phyloP scores from a whole-genome alignment of 2,329 filamentous ascomycete species.

The Fonsecaea erecta region DNA sequence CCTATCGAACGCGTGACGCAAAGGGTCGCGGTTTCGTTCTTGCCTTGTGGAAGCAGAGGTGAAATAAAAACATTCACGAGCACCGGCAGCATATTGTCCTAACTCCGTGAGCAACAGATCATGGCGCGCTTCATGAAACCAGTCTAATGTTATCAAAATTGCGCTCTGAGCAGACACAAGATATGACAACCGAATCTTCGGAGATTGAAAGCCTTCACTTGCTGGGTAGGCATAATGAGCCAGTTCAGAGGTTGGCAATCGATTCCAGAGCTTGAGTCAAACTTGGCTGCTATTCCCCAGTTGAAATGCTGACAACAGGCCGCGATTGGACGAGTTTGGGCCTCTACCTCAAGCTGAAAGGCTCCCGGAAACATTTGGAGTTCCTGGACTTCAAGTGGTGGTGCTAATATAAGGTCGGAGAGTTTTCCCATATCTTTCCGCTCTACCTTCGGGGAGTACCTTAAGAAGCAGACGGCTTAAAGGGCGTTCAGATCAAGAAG shows the following conservation, averaged over 20 bases:
- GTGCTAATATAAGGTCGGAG: not conserved
- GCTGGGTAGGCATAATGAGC: not conserved
- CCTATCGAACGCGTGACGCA: not conserved
- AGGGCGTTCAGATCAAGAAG: not conserved
- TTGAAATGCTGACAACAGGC: not conserved
- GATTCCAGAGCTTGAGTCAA: not conserved
- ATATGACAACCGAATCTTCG: not conserved
- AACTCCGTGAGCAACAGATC: not conserved
- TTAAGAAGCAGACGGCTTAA: not conserved
- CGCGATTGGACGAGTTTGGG: not conserved
- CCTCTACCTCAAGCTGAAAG: not conserved
- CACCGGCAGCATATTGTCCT: not conserved
- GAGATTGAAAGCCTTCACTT: not conserved
- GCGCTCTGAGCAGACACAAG: not conserved
- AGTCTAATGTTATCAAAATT: not conserved
- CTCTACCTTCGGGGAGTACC: not conserved
- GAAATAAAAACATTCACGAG: not conserved
- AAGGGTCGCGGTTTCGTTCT: not conserved
- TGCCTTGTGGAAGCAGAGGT: not conserved
- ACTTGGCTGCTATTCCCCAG: not conserved
- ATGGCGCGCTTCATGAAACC: not conserved
- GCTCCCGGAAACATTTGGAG: slow-evolving; percentile 2
- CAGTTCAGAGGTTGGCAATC: not conserved
- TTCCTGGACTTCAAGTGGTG: not conserved
- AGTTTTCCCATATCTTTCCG: not conserved